Evolutionary conservation across 1,284 basidiomycete genomes (phyloP), one percentile per base, ranked within the genome.

Genomic region (Ustilago shanxiensis): DNA sequence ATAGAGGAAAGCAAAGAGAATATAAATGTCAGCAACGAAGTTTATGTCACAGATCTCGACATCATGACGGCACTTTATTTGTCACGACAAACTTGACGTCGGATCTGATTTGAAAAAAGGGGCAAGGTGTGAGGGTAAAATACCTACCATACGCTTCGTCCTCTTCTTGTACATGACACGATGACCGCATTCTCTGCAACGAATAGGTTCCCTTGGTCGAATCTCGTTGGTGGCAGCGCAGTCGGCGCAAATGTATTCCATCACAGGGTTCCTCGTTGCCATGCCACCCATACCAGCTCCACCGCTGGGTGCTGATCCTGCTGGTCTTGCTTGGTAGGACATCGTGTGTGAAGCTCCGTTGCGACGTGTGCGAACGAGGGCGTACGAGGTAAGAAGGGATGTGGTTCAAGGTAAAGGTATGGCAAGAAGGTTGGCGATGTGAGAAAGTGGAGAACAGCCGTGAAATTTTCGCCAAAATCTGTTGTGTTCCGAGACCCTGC

Each of bases 121-220:
- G n/a, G n/a, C n/a, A n/a, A n/a, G n/a, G n/a, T n/a, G n/a, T n/a
- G n/a, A n/a, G n/a, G n/a, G n/a, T n/a, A n/a, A n/a, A n/a, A n/a
- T 44, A 91, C 93, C 86, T 86, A 98, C 96, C 84, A 86, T 97
- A 89, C 94, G 89, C 86, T 91, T 94, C 22, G 95, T 98, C 81
- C 96, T 89, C 87, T 97, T 97, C 89, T 99, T 99, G 89, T 98
- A 98, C 94, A 99, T 97, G 86, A 99, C 95, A 75, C 96, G 91
- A 87, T 98, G 96, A 2, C 96, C 96, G 85, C 96, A 99, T 86
- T 98, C 95, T 81, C 93, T 90, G 88, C 96, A 99, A 65, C 96
- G 92, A 81, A 98, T 97, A 51, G 95, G 94, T 87, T 99, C 96
- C 70, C 93, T 89, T n/a, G 93, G 89, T 86, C 92, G 92, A 86